Evolutionary conservation across 2,329 filamentous ascomycete genomes (phyloP).

Genomic region (Byssothecium circinans): DNA sequence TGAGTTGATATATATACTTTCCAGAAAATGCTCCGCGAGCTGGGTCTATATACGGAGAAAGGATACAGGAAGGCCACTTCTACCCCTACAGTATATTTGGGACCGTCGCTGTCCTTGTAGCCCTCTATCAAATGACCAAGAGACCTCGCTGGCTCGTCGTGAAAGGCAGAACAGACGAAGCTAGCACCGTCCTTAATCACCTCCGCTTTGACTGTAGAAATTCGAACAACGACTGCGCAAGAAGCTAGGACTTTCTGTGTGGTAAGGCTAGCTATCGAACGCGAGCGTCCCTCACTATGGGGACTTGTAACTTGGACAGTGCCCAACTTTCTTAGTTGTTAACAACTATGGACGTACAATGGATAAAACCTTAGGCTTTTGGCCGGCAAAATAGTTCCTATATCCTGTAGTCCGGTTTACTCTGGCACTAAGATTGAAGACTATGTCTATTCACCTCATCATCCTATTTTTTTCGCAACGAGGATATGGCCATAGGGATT

Average conservation of each 20-base stretch:
- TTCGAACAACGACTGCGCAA: slow-evolving; percentile 26
- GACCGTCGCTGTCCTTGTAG: slow-evolving; percentile 48
- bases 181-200: slow-evolving; percentile 59
- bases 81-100: slow-evolving; percentile 53
- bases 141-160: slow-evolving; percentile 63
- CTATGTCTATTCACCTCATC: slow-evolving; percentile 26
- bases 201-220: slow-evolving; percentile 62
- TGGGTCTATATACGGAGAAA: slow-evolving; percentile 27
- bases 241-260: slow-evolving; percentile 31
- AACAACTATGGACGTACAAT: slow-evolving; percentile 34
- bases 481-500: slow-evolving; percentile 17
- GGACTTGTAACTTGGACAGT: slow-evolving; percentile 32
- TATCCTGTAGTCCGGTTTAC: slow-evolving; percentile 35
- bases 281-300: slow-evolving; percentile 25
- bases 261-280: slow-evolving; percentile 30
- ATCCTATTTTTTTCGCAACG: slow-evolving; percentile 23
- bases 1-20: no score
- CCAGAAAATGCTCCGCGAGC: no score
- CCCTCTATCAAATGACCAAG: slow-evolving; percentile 37
- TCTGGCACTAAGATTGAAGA: slow-evolving; percentile 25
- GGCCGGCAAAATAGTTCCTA: slow-evolving; percentile 26
- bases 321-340: slow-evolving; percentile 32
- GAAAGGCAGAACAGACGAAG: slow-evolving; percentile 63
- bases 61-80: slow-evolving; percentile 50
- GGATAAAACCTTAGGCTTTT: slow-evolving; percentile 32